Conservation (phyloP, 805 yeast species). For the Yarrowia yakushimensis region DNA sequence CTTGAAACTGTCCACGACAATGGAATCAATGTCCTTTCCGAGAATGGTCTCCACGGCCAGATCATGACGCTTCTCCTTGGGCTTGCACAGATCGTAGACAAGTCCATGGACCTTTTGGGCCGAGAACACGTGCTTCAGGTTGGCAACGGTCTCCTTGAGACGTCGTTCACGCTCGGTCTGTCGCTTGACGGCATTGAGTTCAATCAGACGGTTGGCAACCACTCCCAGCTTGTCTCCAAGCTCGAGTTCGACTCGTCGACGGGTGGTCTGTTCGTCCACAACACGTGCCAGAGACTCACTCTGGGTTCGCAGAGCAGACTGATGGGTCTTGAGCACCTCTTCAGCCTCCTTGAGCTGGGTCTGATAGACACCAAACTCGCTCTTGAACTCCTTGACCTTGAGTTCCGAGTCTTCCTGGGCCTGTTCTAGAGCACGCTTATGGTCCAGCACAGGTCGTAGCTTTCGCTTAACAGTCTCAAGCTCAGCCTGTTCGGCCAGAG, state of each 20-base stretch:
- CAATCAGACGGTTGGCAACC: constrained; percentile 59
- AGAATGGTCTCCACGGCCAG: constrained; percentile 70
- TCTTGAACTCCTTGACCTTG: constrained; percentile 26
- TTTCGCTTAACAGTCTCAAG: constrained; percentile 28
- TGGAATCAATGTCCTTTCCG: constrained; percentile 76
- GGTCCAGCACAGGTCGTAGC: constrained; percentile 17
- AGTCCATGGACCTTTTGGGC: constrained; percentile 68
- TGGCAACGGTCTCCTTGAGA: constrained; percentile 67
- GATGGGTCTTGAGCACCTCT: constrained; percentile 29
- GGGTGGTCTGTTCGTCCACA: constrained; percentile 32
- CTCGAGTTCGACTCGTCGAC: constrained; percentile 48
- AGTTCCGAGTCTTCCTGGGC: neutral
- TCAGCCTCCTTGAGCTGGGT: constrained; percentile 23
- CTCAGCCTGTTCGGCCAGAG: constrained; percentile 27
- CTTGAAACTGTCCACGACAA: constrained; percentile 70
- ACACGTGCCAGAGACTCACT: constrained; percentile 30
- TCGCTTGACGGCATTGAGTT: constrained; percentile 68
- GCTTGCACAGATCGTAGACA: constrained; percentile 74
- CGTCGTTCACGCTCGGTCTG: constrained; percentile 68
- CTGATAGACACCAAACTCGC: constrained; percentile 26
- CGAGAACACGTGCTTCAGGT: constrained; percentile 70
- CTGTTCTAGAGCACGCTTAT: constrained; percentile 23
- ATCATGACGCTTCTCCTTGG: constrained; percentile 68
- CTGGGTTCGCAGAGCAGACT: constrained; percentile 30
- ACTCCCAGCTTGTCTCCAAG: constrained; percentile 63